These are phyloP conservation scores for Avena sativa DNA, from an alignment of 176 grass and related monocot genomes.

Conservation along the genomic window DNA sequence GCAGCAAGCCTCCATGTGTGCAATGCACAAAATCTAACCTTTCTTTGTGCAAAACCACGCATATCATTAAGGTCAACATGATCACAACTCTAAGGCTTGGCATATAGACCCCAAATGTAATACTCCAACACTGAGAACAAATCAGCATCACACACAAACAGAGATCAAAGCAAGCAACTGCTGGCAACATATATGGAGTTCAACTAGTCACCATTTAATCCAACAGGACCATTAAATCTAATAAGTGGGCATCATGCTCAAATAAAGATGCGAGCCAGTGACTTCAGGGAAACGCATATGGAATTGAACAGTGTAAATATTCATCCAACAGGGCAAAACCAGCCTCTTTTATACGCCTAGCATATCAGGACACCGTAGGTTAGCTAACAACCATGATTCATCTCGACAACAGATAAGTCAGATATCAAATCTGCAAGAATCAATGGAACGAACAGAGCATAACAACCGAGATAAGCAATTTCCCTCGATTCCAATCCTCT, in stretches of 20 bases:
- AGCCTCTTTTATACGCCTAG: not conserved
- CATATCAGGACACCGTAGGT: not conserved
- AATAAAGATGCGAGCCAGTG: not conserved
- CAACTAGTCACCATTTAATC: conserved; percentile 17
- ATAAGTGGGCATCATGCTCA: not conserved
- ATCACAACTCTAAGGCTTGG: no score
- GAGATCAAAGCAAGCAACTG: not conserved
- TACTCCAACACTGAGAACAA: not conserved
- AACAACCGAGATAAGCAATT: conserved; percentile 4
- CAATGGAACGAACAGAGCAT: not conserved
- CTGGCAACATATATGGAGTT: not conserved
- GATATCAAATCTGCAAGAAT: not conserved
- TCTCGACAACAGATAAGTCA: not conserved
- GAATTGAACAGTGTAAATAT: not conserved
- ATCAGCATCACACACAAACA: not conserved
- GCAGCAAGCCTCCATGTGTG: not conserved
- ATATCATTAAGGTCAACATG: no score
- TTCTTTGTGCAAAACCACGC: no score
- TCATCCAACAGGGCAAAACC: not conserved
- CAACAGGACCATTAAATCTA: not conserved
- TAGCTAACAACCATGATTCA: conserved; percentile 14
- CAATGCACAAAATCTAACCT: not conserved
- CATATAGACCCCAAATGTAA: not conserved
- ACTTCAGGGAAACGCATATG: not conserved
- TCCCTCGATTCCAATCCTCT: conserved; percentile 13